These are phyloP conservation scores for Herpomyces periplanetae DNA, from an alignment of 2,329 filamentous ascomycete genomes.

Conservation along the genomic window DNA sequence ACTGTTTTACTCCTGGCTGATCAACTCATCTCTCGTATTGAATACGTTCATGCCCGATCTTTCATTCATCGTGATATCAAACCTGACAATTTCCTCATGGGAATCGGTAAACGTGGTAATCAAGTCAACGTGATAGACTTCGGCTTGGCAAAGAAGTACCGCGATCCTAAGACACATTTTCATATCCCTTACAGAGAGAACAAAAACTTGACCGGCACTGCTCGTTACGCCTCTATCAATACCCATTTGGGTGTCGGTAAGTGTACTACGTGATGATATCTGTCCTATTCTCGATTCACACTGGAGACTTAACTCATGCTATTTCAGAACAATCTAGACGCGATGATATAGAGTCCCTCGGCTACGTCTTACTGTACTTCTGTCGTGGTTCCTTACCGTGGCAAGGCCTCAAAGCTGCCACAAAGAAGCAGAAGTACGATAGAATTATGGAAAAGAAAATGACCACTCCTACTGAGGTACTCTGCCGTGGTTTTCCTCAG, in stretches of 20 bases:
- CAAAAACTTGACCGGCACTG: constrained; percentile 97
- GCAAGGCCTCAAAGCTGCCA: constrained; percentile 93
- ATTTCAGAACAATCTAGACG: constrained; percentile 61
- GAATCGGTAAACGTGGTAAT: constrained; percentile 92
- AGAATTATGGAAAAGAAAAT: constrained; percentile 99
- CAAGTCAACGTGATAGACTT: constrained; percentile 99
- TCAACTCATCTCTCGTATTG: constrained; percentile 91
- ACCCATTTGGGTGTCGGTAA: constrained; percentile 72
- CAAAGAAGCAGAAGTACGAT: constrained; percentile 99
- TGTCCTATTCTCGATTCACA: neutral
- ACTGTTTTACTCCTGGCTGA: constrained; percentile 84
- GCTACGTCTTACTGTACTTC: constrained; percentile 99
- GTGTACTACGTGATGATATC: constrained; percentile 6
- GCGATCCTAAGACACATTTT: constrained; percentile 97
- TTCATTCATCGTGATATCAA: constrained; percentile 99
- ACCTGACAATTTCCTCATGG: constrained; percentile 98
- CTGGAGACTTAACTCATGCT: constrained; percentile 6
- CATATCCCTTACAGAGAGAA: constrained; percentile 99
- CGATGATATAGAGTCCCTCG: constrained; percentile 95
- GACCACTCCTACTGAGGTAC: constrained; percentile 90
- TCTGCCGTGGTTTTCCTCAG: constrained; percentile 94
- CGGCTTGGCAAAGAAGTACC: constrained; percentile 95
- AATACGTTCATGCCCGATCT: constrained; percentile 97
- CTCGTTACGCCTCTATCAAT: constrained; percentile 94
- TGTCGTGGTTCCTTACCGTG: constrained; percentile 92